A percentile compares a stretch with the other conserved stretches of the same genome.
Conservation (phyloP, 768 basidiomycete species). For the Mycena galopus region DNA sequence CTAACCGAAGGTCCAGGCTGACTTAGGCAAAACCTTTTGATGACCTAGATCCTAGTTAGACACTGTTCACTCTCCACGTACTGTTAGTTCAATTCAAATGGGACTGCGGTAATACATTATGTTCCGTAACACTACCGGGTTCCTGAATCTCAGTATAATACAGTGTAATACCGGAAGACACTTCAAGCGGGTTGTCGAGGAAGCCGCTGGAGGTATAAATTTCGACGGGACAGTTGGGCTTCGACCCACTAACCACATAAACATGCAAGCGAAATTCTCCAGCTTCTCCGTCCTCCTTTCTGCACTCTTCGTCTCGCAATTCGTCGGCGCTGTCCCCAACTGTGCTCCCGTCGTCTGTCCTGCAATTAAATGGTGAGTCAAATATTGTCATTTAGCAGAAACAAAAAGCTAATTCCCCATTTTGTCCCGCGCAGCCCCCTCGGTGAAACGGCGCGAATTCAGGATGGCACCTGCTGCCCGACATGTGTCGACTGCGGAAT, state of each 20-base stretch:
- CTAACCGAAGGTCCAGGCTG: too few relatives aligned
- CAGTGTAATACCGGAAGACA: not conserved
- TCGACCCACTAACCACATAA: conserved; percentile 12
- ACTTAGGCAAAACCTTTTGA: too few relatives aligned
- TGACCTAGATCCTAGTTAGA: conserved; percentile 10
- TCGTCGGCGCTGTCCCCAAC: conserved; percentile 12
- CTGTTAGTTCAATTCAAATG: conserved; percentile 1
- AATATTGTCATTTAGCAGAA: conserved; percentile 2
- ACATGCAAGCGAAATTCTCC: conserved; percentile 15
- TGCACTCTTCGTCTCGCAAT: conserved; percentile 8
- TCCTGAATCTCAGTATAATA: conserved; percentile 1
- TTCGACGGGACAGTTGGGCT: conserved; percentile 2
- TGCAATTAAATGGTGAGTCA: not conserved
- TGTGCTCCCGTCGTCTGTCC: conserved; percentile 9
- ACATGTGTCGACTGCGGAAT: not conserved
- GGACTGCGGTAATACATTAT: not conserved
- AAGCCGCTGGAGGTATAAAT: conserved; percentile 17
- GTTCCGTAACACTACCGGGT: conserved; percentile 16
- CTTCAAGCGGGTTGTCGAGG: not conserved
- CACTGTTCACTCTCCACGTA: conserved; percentile 11
- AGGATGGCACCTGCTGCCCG: conserved; percentile 8
- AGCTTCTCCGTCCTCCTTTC: conserved; percentile 12
- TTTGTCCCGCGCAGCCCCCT: conserved; percentile 11
- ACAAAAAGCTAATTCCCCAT: not conserved
- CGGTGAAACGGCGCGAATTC: conserved; percentile 9